These are phyloP conservation scores for Aquilaria sinensis DNA, from an alignment of 345 rosid species.

Conservation along the genomic window DNA sequence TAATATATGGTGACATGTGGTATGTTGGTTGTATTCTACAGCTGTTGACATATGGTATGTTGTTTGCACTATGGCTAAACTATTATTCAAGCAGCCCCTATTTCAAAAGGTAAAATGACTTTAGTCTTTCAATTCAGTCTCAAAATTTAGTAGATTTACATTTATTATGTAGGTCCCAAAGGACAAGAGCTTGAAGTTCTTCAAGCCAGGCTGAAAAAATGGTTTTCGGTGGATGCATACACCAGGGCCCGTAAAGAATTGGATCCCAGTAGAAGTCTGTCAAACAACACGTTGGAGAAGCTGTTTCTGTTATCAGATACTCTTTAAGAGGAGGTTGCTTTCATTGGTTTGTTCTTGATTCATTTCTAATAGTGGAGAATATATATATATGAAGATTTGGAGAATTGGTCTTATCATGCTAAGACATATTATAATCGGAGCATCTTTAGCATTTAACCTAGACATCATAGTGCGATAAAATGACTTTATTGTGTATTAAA, in stretches of 20 bases:
- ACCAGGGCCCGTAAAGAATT: slow-evolving; percentile 62
- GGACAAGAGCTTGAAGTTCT: slow-evolving; percentile 71
- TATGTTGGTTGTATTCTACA: too few species aligned
- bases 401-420: background rate
- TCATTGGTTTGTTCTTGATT: slow-evolving; percentile 20
- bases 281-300: slow-evolving; percentile 76
- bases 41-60: too few species aligned
- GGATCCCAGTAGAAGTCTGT: slow-evolving; percentile 86
- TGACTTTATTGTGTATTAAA: too few species aligned
- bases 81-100: too few species aligned
- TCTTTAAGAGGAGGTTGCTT: slow-evolving; percentile 24
- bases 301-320: slow-evolving; percentile 59
- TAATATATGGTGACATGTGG: too few species aligned
- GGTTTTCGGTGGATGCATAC: slow-evolving; percentile 66
- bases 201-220: slow-evolving; percentile 66
- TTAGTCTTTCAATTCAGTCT: too few species aligned
- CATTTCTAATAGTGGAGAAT: background rate
- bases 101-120: too few species aligned
- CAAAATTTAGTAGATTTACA: too few species aligned
- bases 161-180: slow-evolving; percentile 60
- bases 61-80: too few species aligned
- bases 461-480: too few species aligned
- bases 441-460: too few species aligned
- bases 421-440: too few species aligned
- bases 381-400: background rate